phyloP scores from a whole-genome alignment of 495 filamentous ascomycete genomes.

The Evansstolkia leycettana region DNA sequence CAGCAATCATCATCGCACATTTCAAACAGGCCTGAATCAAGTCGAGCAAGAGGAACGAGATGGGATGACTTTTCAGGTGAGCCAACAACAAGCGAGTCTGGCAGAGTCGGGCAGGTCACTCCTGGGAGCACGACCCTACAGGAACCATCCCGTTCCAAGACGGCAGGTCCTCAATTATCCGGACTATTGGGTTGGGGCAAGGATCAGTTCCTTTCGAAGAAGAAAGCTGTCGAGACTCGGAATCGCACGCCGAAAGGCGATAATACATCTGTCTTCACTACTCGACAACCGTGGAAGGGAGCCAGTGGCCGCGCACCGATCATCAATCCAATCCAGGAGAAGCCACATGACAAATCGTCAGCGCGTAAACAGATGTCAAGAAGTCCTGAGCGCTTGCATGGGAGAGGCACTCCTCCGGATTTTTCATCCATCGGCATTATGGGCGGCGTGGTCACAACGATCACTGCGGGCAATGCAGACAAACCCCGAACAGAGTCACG shows the following conservation, averaged over 20 bases:
- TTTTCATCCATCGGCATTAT: conserved; percentile 3
- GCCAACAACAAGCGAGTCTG: conserved; percentile 24
- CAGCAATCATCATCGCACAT: not conserved
- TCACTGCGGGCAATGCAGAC: conserved; percentile 19
- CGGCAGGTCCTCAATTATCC: conserved; percentile 10
- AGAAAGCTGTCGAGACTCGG: conserved; percentile 11
- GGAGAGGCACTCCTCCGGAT: not conserved
- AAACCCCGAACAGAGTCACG: conserved; percentile 7
- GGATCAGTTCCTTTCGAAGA: conserved; percentile 20
- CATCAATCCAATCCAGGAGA: conserved; percentile 19
- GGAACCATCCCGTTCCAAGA: conserved; percentile 5
- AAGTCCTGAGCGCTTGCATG: not conserved
- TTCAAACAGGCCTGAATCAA: conserved; percentile 4
- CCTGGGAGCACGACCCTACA: conserved; percentile 14
- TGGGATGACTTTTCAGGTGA: conserved; percentile 42
- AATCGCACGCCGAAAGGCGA: not conserved
- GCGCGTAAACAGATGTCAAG: conserved; percentile 13
- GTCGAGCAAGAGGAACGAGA: conserved; percentile 12
- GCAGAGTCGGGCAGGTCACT: conserved; percentile 12
- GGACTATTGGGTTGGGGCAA: conserved; percentile 20
- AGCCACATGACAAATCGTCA: conserved; percentile 12
- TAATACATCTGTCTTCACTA: conserved; percentile 11
- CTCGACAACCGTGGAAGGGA: conserved; percentile 38
- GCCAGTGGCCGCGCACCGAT: conserved; percentile 35
- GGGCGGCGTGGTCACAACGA: conserved; percentile 23